Conservation (phyloP, 371 early-diverging fungal genomes). For the Circinella minor region DNA sequence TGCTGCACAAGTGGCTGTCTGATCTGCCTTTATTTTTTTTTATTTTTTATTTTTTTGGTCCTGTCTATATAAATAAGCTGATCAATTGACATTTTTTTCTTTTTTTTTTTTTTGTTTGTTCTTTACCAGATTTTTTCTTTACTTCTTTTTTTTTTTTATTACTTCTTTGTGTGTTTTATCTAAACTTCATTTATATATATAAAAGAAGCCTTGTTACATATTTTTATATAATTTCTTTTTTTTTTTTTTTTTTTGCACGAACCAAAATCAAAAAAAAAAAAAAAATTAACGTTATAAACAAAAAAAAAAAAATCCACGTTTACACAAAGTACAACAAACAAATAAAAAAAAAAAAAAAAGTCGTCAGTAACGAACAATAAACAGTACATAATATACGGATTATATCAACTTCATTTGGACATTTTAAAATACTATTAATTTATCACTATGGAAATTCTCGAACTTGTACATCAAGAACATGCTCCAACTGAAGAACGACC, state of each 20-base stretch:
- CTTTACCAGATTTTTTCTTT: too few relatives aligned
- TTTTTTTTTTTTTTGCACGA: too few relatives aligned
- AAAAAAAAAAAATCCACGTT: too few relatives aligned
- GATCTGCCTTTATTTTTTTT: constrained; percentile 9
- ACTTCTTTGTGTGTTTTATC: too few relatives aligned
- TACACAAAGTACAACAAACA: too few relatives aligned
- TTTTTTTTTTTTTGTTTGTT: not conserved
- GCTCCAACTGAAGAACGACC: constrained; percentile 22
- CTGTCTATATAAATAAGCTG: too few relatives aligned
- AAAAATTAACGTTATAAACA: too few relatives aligned
- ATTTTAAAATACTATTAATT: not conserved
- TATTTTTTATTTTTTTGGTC: not conserved
- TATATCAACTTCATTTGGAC: not conserved
- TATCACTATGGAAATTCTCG: constrained; percentile 25
- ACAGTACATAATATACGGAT: not conserved
- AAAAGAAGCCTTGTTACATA: too few relatives aligned
- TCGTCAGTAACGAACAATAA: not conserved
- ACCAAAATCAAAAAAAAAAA: too few relatives aligned
- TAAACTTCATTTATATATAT: too few relatives aligned
- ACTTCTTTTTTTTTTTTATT: too few relatives aligned
- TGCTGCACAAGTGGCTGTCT: not conserved
- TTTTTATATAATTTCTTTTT: too few relatives aligned
- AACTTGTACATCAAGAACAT: constrained; percentile 27
- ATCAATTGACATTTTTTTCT: constrained; percentile 5
- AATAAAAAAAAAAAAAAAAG: not conserved